Base-by-base conservation (phyloP, 225 moss, liverwort and hornwort genomes). In the Polytrichum formosum region DNA sequence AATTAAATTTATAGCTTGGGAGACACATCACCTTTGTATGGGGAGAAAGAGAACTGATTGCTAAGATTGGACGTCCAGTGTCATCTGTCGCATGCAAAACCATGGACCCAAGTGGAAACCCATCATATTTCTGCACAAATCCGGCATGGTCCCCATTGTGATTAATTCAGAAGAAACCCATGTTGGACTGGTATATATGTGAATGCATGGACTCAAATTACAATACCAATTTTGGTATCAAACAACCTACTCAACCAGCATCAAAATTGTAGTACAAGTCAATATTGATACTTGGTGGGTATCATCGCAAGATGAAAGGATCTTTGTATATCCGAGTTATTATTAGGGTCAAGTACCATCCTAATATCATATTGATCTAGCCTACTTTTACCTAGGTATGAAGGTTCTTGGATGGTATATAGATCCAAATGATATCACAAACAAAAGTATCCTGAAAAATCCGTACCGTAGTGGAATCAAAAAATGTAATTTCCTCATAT, bases 91-190 rank as follows among this genome's bases (percentile, higher is more conserved):
- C 91, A 67, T 81, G 92, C 28, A 80, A 59, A 60, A 98, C 94
- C 92, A 98, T 82, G 63, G 97, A 94, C 25, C 89, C 94, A 21
- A 91, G 68, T 56, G 97, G 97, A 75, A 75, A 88, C 26, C 94
- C 97, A 70, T 85, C 90, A 29, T 88, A 90, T 76, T 87, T 98
- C 92, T 94, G 88, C 82, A 77, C 62, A 71, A 58, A 76, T 71
- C 30, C 65, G 71, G 58, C 22, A n/a, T 10, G 6, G 23, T 28
- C 37, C 35, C 37, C 9, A 37, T 37, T 37, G 37, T 37, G 37
- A 37, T 37, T 26, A 7, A 21, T 26, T 21, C 61, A 61, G 26
- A 61, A 61, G 22, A 61, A 21, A 21, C 7, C 21, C 61, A 61
- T 61, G 61, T 13, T 61, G 22, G 26, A 61, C 18, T 21, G 4